Base-by-base conservation (phyloP, 495 filamentous ascomycete species). In the Parachaetomium inaequale region DNA sequence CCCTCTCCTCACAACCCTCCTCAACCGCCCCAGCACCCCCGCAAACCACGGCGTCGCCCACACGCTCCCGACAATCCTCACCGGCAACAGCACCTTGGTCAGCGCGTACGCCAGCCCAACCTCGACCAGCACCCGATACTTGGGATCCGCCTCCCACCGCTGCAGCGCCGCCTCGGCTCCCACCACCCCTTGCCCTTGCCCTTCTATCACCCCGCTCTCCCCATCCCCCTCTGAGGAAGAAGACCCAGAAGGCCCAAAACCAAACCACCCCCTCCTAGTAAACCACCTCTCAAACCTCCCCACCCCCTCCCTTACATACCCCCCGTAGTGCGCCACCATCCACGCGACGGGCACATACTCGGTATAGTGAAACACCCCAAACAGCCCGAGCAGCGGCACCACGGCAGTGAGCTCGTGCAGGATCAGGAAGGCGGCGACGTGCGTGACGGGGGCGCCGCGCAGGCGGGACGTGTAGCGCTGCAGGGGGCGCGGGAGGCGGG, bases 11-110 rank as follows among this genome's bases (percentile, higher is more conserved):
- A 57, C 17, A 38, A 59, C 7, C 38, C 49, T 50, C 54, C 43
- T 45, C 28, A 59, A 7, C 59, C 60, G 34, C 32, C 49, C 74
- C 21, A 88, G 74, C 26, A 81, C 74, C 52, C 86, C 83, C 21
- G 94, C 93, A 81, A 97, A 94, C 93, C 92, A 97, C 45, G 94
- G 94, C 55, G 94, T 96, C 15, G 84, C 88, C 90, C 88, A 94
- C 28, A 95, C 79, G 74, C 93, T 96, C 15, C 83, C 68, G 7
- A 84, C 80, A 61, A 98, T 81, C 63, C 94, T 79, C 8, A 88
- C 65, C 6, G 94, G 91, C 64, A 96, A 72, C 59, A 96, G 66
- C 21, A 88, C 85, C 72, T 98, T 98, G 19, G 88, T 92, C 59
- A 96, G 78, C 1, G 90, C 89, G 75, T 90, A 98, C 21, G 94